Percentiles rank a stretch among this genome's conserved stretches.
Evolutionary conservation across 2,329 filamentous ascomycete genomes (phyloP).

Genomic region (Lasiodiplodia gonubiensis): DNA sequence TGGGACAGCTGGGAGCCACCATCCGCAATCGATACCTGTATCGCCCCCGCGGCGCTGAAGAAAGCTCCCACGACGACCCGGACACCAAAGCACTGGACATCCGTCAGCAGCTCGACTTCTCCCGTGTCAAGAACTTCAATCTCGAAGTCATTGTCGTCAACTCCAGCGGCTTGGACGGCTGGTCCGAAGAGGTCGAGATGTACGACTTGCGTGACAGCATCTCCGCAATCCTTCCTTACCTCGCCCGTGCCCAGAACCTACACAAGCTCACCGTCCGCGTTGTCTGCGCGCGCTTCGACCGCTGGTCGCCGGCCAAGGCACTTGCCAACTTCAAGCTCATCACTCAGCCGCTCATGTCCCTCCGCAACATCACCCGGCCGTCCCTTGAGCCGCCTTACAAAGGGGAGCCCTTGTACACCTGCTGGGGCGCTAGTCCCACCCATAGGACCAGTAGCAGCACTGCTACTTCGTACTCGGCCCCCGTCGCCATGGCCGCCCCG

Average conservation of each 20-base stretch:
- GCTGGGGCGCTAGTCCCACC: not conserved
- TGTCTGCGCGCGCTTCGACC: conserved; percentile 36
- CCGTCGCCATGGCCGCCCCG: not conserved
- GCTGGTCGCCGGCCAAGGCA: conserved; percentile 35
- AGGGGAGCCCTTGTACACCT: conserved; percentile 20
- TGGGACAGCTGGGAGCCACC: conserved; percentile 41
- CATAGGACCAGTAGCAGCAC: not conserved
- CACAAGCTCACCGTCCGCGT: conserved; percentile 41
- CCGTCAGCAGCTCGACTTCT: conserved; percentile 38
- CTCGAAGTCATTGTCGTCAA: conserved; percentile 43
- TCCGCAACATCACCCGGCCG: conserved; percentile 41
- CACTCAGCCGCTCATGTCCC: conserved; percentile 39
- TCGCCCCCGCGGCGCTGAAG: conserved; percentile 39
- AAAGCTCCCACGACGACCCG: conserved; percentile 33
- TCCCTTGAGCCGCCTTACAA: conserved; percentile 37
- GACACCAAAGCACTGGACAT: conserved; percentile 36
- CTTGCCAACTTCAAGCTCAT: conserved; percentile 37
- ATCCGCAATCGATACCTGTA: conserved; percentile 43
- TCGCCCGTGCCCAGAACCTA: conserved; percentile 34
- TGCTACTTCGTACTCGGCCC: not conserved
- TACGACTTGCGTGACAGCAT: conserved; percentile 40
- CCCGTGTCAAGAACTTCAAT: conserved; percentile 41
- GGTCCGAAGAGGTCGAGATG: conserved; percentile 45
- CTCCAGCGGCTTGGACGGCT: conserved; percentile 23
- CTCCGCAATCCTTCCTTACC: conserved; percentile 14